A percentile compares a stretch with the other conserved stretches of the same genome.
phyloP scores from a whole-genome alignment of 345 rosid genomes.

The Salix udensis region DNA sequence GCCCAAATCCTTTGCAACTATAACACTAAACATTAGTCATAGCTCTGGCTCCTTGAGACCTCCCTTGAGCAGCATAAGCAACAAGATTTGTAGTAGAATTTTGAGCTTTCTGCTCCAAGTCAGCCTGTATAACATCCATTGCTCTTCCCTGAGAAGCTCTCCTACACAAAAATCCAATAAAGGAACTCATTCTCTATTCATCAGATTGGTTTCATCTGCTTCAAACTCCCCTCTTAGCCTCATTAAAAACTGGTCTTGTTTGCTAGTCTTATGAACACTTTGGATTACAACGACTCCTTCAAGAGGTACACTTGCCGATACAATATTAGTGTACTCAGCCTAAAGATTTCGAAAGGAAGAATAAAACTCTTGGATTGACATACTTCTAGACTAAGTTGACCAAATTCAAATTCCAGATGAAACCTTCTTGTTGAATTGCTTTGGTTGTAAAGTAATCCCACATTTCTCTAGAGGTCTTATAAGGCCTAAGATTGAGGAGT shows the following conservation, averaged over 20 bases:
- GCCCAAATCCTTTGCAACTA: too few species aligned
- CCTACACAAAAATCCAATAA: neutral
- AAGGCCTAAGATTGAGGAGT: constrained; percentile 4
- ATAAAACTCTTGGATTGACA: constrained; percentile 14
- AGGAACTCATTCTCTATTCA: neutral
- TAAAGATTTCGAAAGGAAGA: constrained; percentile 1
- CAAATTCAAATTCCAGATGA: neutral
- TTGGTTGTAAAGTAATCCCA: constrained; percentile 11
- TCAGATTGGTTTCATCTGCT: neutral
- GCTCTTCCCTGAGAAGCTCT: too few species aligned
- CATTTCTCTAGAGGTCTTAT: neutral
- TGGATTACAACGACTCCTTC: neutral
- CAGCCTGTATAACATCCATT: too few species aligned
- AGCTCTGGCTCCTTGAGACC: too few species aligned
- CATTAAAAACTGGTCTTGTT: neutral
- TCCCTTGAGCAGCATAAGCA: too few species aligned
- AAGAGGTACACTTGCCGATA: neutral
- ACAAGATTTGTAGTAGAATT: too few species aligned
- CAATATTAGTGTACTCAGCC: neutral
- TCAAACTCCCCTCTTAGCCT: neutral
- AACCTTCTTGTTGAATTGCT: neutral
- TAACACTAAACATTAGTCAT: too few species aligned
- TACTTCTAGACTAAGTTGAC: neutral
- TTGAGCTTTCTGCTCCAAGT: too few species aligned
- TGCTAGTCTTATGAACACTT: neutral